phyloP scores from a whole-genome alignment of 192 early-diverging fungal species.

The Coemansia asiatica region DNA sequence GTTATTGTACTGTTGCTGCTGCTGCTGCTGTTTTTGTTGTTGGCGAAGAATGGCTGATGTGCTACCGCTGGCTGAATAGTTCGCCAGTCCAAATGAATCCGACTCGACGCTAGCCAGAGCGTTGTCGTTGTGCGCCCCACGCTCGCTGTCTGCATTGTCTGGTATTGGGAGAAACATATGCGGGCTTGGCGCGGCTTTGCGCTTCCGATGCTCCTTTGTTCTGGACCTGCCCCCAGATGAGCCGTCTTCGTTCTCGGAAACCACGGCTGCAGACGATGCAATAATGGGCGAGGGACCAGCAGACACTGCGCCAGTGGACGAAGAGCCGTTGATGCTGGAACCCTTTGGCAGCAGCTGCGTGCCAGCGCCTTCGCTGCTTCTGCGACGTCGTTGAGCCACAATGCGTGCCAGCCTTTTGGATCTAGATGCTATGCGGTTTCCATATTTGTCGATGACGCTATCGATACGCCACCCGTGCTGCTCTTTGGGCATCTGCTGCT shows the following conservation, averaged over 20 bases:
- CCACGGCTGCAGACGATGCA: conserved; percentile 1
- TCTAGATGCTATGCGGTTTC: conserved; percentile 32
- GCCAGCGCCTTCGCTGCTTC: conserved; percentile 16
- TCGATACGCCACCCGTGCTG: conserved; percentile 43
- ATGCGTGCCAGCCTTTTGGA: conserved; percentile 40
- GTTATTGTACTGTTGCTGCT: neutral
- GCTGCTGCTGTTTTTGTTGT: neutral
- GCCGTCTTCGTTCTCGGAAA: conserved; percentile 3
- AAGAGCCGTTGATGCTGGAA: conserved; percentile 3
- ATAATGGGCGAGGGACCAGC: conserved; percentile 2
- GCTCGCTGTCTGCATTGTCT: conserved; percentile 1
- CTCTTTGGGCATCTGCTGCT: neutral
- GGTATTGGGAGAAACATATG: conserved; percentile 1
- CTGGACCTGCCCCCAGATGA: neutral
- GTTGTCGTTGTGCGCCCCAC: conserved; percentile 2
- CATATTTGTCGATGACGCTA: conserved; percentile 41
- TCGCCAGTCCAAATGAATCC: conserved; percentile 24
- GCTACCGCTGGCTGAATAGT: conserved; percentile 35
- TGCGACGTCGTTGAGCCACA: conserved; percentile 20
- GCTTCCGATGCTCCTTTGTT: neutral
- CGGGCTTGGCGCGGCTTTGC: neutral
- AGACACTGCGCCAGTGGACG: conserved; percentile 2
- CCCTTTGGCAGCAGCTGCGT: conserved; percentile 7
- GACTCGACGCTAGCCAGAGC: conserved; percentile 12
- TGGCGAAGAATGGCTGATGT: conserved; percentile 38